Evolutionary conservation across 768 basidiomycete species (phyloP), one percentile per base, ranked within the genome.

Genomic region (Agrocybe chaxingu): DNA sequence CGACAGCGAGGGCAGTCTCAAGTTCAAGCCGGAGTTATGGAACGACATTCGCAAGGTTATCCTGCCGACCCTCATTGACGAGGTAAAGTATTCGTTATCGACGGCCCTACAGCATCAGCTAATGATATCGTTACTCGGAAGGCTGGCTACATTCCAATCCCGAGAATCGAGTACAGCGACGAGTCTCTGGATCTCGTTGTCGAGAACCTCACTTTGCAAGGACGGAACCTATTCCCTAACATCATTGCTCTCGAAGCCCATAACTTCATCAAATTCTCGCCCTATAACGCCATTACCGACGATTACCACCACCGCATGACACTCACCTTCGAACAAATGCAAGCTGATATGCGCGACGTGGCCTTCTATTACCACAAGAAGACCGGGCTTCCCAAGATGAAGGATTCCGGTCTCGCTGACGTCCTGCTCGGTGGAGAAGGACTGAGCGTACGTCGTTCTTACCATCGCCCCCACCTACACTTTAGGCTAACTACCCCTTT

Each of bases 331-430:
- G 75, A 74, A 29, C 94, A 98, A 66, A 89, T 97, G 58, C 94
- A 98, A 64, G 88, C 89, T 4, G 93, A 97, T 57, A 88, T 98
- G 81, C 81, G 89, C 11, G 94, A 98, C 58, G 90, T 97, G 10
- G 87, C 89, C 7, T 96, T 98, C 67, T 92, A 87, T 64, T 94
- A 91, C 75, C 77, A 76, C 56, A 91, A 85, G 76, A 95, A 94
- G 80, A 79, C 73, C 4, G 91, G 91, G 3, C 80, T 91, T 58
- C 82, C 87, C 2, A 92, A 85, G 74, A 68, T 94, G 65, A 76
- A 66, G 43, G 93, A 96, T 67, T 84, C 82, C 5, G 93, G 92
- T 39, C 66, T 94, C 12, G 92, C 92, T 5, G 94, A 96, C 61
- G 84, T 95, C 3, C 58, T 92, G 34, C 71, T 97, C 42, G 89